phyloP scores from a whole-genome alignment of 2,329 filamentous ascomycete species.

The Nothophoma quercina region DNA sequence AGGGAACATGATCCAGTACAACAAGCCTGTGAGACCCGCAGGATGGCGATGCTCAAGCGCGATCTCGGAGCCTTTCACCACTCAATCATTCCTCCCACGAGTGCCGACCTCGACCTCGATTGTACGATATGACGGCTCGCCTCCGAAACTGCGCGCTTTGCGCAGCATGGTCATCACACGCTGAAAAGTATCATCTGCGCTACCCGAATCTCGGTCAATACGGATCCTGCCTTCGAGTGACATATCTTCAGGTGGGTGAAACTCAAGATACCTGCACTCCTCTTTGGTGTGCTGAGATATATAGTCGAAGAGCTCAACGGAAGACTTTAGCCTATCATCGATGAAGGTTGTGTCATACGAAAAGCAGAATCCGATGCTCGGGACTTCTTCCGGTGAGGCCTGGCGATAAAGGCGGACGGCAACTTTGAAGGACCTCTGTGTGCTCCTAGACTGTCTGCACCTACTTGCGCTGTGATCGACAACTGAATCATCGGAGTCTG shows the following conservation, averaged over 20 bases:
- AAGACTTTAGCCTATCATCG: neutral
- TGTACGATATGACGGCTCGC: slow-evolving; percentile 13
- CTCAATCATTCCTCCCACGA: too few species aligned
- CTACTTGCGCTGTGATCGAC: neutral
- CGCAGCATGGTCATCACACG: slow-evolving; percentile 13
- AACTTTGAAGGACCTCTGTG: slow-evolving; percentile 1
- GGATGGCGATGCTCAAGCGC: too few species aligned
- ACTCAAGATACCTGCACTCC: slow-evolving; percentile 19
- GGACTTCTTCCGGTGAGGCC: neutral
- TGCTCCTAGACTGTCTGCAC: neutral
- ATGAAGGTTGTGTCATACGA: slow-evolving; percentile 6
- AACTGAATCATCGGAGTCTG: neutral
- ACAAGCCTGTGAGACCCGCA: too few species aligned
- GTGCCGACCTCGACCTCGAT: slow-evolving; percentile 18
- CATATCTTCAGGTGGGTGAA: slow-evolving; percentile 26
- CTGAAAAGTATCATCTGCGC: slow-evolving; percentile 6
- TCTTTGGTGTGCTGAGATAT: slow-evolving; percentile 8
- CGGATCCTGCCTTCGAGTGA: slow-evolving; percentile 10
- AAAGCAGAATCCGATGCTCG: neutral
- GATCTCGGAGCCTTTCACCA: too few species aligned
- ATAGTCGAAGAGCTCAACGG: slow-evolving; percentile 17
- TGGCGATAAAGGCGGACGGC: slow-evolving; percentile 17
- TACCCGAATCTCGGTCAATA: slow-evolving; percentile 4
- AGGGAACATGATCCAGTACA: too few species aligned
- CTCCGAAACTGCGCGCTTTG: slow-evolving; percentile 12